phyloP scores from a whole-genome alignment of 164 flowering plant species.

The Aristolochia californica region DNA sequence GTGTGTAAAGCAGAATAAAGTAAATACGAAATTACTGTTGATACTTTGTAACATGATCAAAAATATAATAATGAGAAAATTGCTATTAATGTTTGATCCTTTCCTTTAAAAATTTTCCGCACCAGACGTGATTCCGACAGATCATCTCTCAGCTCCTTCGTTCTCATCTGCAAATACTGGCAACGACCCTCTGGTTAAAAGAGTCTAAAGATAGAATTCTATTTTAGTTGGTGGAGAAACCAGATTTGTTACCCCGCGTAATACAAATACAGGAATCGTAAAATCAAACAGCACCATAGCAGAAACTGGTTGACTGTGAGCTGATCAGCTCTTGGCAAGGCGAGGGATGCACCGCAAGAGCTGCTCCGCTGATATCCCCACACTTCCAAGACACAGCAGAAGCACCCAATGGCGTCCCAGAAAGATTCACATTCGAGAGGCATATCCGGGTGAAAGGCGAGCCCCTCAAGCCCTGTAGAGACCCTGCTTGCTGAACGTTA shows the following conservation, averaged over 20 bases:
- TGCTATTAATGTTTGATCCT: too few species aligned
- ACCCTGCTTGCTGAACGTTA: slow-evolving; percentile 63
- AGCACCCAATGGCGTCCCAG: too few species aligned
- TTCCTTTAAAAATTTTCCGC: too few species aligned
- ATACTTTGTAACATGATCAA: too few species aligned
- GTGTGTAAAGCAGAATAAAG: too few species aligned
- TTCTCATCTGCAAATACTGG: too few species aligned
- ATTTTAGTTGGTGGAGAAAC: neutral
- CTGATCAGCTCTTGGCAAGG: slow-evolving; percentile 62
- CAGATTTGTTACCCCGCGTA: neutral
- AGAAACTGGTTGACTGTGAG: slow-evolving; percentile 25
- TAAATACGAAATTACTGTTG: too few species aligned
- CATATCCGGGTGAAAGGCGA: slow-evolving; percentile 77
- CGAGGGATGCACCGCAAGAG: slow-evolving; percentile 54
- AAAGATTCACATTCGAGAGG: slow-evolving; percentile 54
- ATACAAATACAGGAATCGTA: neutral
- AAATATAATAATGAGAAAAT: too few species aligned
- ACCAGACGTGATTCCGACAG: too few species aligned
- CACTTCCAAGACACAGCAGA: neutral
- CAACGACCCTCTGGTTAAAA: too few species aligned
- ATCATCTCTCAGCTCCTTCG: too few species aligned
- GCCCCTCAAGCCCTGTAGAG: slow-evolving; percentile 49
- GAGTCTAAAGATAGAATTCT: too few species aligned
- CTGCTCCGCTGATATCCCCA: slow-evolving; percentile 60
- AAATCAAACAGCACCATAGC: slow-evolving; percentile 27